Base-by-base conservation (phyloP, 495 filamentous ascomycete genomes). In the Aspergillus hancockii region DNA sequence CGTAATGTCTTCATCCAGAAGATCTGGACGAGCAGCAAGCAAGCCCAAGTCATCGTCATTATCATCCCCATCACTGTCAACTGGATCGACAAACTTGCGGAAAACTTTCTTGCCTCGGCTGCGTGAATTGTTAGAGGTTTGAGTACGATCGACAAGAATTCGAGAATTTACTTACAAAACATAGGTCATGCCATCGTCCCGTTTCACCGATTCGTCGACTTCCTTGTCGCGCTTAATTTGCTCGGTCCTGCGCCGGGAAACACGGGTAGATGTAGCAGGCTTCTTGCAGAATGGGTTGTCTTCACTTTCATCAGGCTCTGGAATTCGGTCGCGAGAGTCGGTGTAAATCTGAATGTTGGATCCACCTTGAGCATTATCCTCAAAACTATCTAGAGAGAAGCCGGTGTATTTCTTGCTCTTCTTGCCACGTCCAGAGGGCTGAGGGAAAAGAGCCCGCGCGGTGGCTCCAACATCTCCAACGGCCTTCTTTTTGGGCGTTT, bases 71-170 rank as follows among this genome's bases (percentile, higher is more conserved):
- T 77, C 67, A 18, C 74, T 76, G 0, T 81, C 79, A 16, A 72
- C 75, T 9, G 79, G 73, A 5, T 83, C 79, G 21, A 74, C 63
- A 61, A 81, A 80, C 54, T 71, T 74, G 53, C 75, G 85, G 79
- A 92, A 96, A 49, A 91, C 79, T 69, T 89, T 92, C 81, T 91
- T 93, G 66, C 94, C 94, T 62, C 94, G 94, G 73, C 93, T 97
- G 67, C 4, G 14, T 58, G 51, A 58, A 31, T 40, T 47, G 60
- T 76, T 69, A 79, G 73, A 45, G 59, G n/a, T n/a, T 32, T 46
- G 28, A 32, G 34, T 18, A 54, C 30, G 10, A 36, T 10, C 25
- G 23, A 28, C 22, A 55, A 52, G 12, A 9, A 30, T 5, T 23
- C 5, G 28, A 30, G 38, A 3, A 30, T 36, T 52, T 58, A 88